Conservation (phyloP, 225 moss, liverwort and hornwort genomes). For the Marchantia polymorpha region DNA sequence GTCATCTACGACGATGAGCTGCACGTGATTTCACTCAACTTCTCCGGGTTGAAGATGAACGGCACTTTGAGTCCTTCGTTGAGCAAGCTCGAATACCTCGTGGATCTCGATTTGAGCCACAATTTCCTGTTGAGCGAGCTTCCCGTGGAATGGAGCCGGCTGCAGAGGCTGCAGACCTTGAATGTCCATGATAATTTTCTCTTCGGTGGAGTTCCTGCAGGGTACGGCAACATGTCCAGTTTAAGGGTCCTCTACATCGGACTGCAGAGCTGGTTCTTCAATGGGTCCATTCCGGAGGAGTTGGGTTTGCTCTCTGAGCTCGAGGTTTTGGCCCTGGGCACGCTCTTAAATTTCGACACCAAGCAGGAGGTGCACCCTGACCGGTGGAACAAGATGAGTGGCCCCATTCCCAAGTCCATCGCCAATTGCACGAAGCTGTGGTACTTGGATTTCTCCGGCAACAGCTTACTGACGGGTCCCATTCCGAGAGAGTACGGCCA, state of each 20-base stretch:
- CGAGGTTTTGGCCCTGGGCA: constrained; percentile 1
- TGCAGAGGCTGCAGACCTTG: too few relatives aligned
- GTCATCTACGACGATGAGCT: too few relatives aligned
- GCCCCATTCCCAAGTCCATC: too few relatives aligned
- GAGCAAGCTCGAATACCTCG: background rate
- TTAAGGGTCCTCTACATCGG: background rate
- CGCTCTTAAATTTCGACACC: background rate
- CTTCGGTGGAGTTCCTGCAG: too few relatives aligned
- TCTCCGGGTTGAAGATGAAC: background rate
- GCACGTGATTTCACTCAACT: background rate
- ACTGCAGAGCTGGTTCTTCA: background rate
- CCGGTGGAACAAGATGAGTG: background rate
- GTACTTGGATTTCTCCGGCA: too few relatives aligned
- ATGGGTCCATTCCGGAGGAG: constrained; percentile 2
- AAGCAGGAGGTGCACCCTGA: background rate
- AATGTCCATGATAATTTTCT: too few relatives aligned
- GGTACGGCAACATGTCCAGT: too few relatives aligned
- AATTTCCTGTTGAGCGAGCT: background rate
- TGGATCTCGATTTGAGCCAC: background rate
- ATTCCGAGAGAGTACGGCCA: too few relatives aligned
- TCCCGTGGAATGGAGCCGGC: background rate
- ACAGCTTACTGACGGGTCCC: too few relatives aligned
- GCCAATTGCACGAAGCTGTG: too few relatives aligned
- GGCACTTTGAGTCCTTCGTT: background rate
- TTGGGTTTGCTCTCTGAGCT: background rate